phyloP scores from a whole-genome alignment of 805 yeast species.

The Metschnikowia picachoensis region DNA sequence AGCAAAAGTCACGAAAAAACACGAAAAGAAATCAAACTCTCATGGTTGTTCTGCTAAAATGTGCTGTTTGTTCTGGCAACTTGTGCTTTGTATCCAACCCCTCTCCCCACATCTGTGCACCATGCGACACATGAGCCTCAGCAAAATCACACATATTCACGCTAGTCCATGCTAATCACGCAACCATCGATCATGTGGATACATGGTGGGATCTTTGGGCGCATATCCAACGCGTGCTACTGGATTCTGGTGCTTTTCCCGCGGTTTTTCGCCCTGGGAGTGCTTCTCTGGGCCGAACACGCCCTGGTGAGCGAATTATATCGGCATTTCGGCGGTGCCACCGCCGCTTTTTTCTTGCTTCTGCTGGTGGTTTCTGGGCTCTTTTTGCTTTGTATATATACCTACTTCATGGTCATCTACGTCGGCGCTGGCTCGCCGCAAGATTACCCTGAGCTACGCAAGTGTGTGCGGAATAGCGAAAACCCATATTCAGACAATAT shows the following conservation, averaged over 20 bases:
- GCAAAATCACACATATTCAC: background rate
- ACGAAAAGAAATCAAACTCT: too few relatives aligned
- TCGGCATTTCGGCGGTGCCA: constrained; percentile 12
- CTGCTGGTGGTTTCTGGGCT: constrained; percentile 21
- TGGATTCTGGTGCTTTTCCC: constrained; percentile 44
- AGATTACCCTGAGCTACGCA: constrained; percentile 46
- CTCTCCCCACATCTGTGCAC: constrained; percentile 5
- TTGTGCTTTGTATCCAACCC: background rate
- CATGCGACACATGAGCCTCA: background rate
- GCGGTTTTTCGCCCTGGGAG: constrained; percentile 38
- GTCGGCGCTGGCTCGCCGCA: constrained; percentile 65
- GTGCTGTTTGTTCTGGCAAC: too few relatives aligned
- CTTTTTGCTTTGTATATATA: constrained; percentile 37
- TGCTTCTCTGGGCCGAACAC: constrained; percentile 48
- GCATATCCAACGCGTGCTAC: constrained; percentile 28
- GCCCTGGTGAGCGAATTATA: constrained; percentile 30
- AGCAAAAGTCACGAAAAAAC: too few relatives aligned
- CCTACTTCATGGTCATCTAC: constrained; percentile 51
- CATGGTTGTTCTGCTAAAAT: too few relatives aligned
- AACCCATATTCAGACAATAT: too few relatives aligned
- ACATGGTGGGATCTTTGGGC: constrained; percentile 10
- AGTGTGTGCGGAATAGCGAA: constrained; percentile 14
- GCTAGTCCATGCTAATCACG: constrained; percentile 11
- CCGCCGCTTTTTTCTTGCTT: constrained; percentile 13
- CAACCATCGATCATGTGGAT: constrained; percentile 16